Evolutionary conservation across 108 stramenopile species (phyloP), one percentile per base, ranked within the genome.

Genomic region (Fistulifera pelliculosa): DNA sequence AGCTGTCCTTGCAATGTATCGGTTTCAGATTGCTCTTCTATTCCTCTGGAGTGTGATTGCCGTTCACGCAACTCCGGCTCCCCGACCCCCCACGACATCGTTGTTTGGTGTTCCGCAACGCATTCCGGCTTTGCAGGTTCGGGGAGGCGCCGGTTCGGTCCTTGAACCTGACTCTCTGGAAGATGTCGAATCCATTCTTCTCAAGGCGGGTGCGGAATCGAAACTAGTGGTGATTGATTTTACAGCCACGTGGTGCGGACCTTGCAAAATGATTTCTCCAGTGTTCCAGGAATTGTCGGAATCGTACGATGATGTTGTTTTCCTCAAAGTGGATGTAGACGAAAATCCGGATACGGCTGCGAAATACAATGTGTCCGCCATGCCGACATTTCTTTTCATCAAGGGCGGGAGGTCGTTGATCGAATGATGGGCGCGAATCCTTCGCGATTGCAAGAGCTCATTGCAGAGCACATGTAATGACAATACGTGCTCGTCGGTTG

Each of bases 341-440:
- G 90, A 85, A 38, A 85, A 84, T 65, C 74, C 80, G 0, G 87
- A 90, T 11, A 76, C 87, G 4, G 88, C 87, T 1, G 77, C 76
- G 47, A 81, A 90, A 27, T 35, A 35, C 31, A 35, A 35, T 8
- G 89, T 91, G 0, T 69, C 62, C 14, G 90, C 89, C 50, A 91
- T 91, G 94, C 94, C 94, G 17, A 95, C 94, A 0, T 95, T 95
- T 76, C 27, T 90, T 3, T 93, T 93, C 55, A 68, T 93, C 54
- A 93, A 89, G 64, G 69, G 65, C 41, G 86, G 91, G 81, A 86
- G 63, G 82, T 85, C 12, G 79, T 87, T 2, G 85, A 91, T 61
- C 61, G 77, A n/a, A 61, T 90, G 41, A 83, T 83, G 83, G 87
- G 83, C 16, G 86, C 80, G 10, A 84, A 84, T 59, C 64, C 79